Base-by-base conservation (phyloP, 352 stramenopile species). In the Elongisporangium undulatum region DNA sequence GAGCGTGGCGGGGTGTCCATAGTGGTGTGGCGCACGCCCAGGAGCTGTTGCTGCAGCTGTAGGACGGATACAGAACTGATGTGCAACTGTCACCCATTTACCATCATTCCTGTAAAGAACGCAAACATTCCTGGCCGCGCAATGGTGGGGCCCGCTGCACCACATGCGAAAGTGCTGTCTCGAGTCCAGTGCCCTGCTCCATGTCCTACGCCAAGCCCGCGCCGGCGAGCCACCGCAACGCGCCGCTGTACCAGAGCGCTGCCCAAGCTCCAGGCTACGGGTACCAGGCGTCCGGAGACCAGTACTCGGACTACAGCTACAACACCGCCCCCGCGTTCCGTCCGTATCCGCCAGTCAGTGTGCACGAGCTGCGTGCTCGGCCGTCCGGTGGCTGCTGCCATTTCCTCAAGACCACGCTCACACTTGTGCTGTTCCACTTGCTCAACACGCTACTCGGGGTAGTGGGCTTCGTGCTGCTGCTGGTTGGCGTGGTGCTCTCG, bases 371-470 rank as follows among this genome's bases (percentile, higher is more conserved):
- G 4, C 23, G 34, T 6, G 20, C 19, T 21, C 48, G 53, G 2
- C 48, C 53, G 24, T 49, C 53, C 29, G 41, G 49, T 34, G 55
- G 52, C 24, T 48, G 56, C 23, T 61, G 53, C 49, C 23, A 55
- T n/a, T 73, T 73, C 51, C 20, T 82, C 39, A 58, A 71, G 16
- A 71, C 69, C 55, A 75, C 72, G 19, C 65, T 89, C 51, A 82
- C 71, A 53, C 67, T 92, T 17, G 59, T 68, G 17, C 26, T 92
- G 23, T 89, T 89, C 52, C 76, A 87, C 62, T 38, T 79, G 2
- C 53, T 89, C 50, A 92, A 89, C 56, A 62, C 71, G 12, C 55
- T 86, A 19, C 62, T 92, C n/a, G 80, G 77, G 12, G 72, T 87
- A 23, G 52, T 57, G 0, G 74, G 64, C 7, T 89, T 90, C 62